Evolutionary conservation across 352 stramenopile species (phyloP), one percentile per base, ranked within the genome.

Genomic region (Phytophthora colocasiae): DNA sequence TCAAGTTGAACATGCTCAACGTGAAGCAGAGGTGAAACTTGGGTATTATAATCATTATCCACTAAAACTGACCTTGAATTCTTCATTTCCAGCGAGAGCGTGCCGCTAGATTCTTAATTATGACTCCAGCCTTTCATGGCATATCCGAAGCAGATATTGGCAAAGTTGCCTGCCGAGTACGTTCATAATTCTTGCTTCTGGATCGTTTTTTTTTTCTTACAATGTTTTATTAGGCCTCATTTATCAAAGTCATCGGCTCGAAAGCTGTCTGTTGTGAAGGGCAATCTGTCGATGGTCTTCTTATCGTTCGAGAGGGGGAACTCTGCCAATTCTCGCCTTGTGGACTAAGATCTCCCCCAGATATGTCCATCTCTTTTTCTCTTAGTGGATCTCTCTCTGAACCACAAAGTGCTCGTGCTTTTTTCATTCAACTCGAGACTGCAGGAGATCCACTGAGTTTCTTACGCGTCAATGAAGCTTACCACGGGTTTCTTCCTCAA

Each of bases 361-460:
- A 88, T 49, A 64, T 85, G 26, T 81, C 76, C 10, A 63, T 82
- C 29, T 66, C 78, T 0, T 91, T 91, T 46, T 71, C 63, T 3
- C 56, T 89, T 32, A 84, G 80, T 34, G 82, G 80, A 22, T 61
- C 76, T 19, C 70, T 89, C 4, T 57, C 63, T 6, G 60, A 72
- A 17, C 66, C 72, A 7, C 51, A 66, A 58, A 75, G 59, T 2
- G 66, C 73, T 2, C 62, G 59, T 12, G 66, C 75, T 36, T 91
- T 91, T 54, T 91, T 87, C 65, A 72, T 64, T 12, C 80, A 91
- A 58, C 64, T 91, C 4, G 82, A 91, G 53, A 66, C 58, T 49
- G 58, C 58, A 3, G 78, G 70, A 11, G 76, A 88, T 48, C 71
- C 80, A n/a, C 66, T 89, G 2, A 58, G 66, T 4, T 91, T 89